phyloP scores from a whole-genome alignment of 148 eudicot genomes.

The Cornus controversa region DNA sequence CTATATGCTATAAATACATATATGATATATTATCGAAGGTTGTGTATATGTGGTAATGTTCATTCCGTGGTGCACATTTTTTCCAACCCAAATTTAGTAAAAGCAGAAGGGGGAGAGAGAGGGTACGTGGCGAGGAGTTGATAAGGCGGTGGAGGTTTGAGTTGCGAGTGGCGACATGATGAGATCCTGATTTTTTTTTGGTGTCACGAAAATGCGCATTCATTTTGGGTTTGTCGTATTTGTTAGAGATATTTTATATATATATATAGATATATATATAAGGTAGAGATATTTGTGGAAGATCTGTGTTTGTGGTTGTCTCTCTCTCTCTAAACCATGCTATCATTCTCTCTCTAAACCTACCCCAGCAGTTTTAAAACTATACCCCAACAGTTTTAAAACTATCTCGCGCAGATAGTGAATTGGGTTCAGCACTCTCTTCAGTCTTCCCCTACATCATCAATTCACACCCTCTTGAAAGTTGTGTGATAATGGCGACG shows the following conservation, averaged over 20 bases:
- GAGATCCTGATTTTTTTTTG: neutral
- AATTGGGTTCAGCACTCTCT: neutral
- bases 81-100: neutral
- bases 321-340: neutral
- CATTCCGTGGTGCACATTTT: neutral
- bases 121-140: neutral
- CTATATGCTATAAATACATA: no score
- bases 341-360: neutral
- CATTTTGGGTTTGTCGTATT: neutral
- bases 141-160: conserved; percentile 14
- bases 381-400: no score
- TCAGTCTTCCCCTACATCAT: neutral
- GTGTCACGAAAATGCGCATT: neutral
- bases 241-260: neutral
- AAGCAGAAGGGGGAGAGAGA: neutral
- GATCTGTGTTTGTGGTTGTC: neutral
- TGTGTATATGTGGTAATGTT: neutral
- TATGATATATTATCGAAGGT: neutral
- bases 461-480: neutral
- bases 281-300: neutral
- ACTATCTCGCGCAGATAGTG: no score
- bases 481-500: conserved; percentile 15
- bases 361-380: neutral
- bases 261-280: no score
- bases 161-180: neutral